Evolutionary conservation across 306 rosid genomes (phyloP).

Genomic region (Ochetophila trinervis): DNA sequence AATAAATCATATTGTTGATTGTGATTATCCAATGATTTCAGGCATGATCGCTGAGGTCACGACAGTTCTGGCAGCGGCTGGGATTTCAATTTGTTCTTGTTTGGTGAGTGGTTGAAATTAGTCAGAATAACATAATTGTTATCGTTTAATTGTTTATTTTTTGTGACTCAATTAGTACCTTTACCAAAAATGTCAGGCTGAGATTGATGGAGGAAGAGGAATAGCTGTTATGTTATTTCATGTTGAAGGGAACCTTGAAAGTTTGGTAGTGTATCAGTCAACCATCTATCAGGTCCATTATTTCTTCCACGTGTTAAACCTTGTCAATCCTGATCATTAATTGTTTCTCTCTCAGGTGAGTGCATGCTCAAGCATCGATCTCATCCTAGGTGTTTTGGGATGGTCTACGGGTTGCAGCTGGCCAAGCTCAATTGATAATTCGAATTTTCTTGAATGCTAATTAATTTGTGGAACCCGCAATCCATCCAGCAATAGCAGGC

Average conservation of each 20-base stretch:
- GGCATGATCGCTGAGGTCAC: slow-evolving; percentile 97
- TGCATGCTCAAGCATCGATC: slow-evolving; percentile 67
- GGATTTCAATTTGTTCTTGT: slow-evolving; percentile 80
- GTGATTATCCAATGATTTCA: slow-evolving; percentile 36
- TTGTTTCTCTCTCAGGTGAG: slow-evolving; percentile 46
- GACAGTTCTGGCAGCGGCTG: slow-evolving; percentile 72
- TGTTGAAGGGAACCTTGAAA: slow-evolving; percentile 67
- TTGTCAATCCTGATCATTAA: slow-evolving; percentile 27
- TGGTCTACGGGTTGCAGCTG: slow-evolving; percentile 99
- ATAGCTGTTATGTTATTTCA: slow-evolving; percentile 89
- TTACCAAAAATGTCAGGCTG: slow-evolving; percentile 69
- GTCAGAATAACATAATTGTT: not conserved
- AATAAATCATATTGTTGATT: not conserved
- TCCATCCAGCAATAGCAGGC: slow-evolving; percentile 29
- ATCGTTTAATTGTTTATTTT: slow-evolving; percentile 21
- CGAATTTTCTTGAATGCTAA: slow-evolving; percentile 56
- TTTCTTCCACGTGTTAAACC: slow-evolving; percentile 1
- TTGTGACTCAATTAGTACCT: slow-evolving; percentile 14
- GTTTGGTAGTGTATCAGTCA: slow-evolving; percentile 54
- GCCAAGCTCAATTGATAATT: slow-evolving; percentile 58
- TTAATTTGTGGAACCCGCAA: slow-evolving; percentile 17
- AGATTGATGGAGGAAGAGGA: slow-evolving; percentile 93
- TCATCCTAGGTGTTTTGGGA: slow-evolving; percentile 75
- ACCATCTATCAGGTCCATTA: slow-evolving; percentile 8
- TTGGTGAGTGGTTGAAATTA: slow-evolving; percentile 68